phyloP scores from a whole-genome alignment of 2,329 filamentous ascomycete species.

The Cladorrhinum sp. region DNA sequence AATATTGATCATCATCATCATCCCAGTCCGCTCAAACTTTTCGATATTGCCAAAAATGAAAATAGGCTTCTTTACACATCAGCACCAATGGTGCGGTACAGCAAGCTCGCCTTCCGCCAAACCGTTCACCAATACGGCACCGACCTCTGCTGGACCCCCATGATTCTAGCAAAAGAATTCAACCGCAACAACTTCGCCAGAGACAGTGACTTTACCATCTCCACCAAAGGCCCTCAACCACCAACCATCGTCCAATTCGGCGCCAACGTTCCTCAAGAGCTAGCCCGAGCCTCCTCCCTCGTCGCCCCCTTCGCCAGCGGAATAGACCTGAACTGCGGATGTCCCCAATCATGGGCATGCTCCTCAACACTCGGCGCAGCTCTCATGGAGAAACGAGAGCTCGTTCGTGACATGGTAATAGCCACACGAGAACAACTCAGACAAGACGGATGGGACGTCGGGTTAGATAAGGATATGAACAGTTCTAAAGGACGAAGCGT shows the following conservation, averaged over 20 bases:
- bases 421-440: constrained; percentile 52
- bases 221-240: constrained; percentile 49
- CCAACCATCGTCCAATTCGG: constrained; percentile 68
- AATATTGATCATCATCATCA: background rate
- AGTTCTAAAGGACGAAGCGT: constrained; percentile 53
- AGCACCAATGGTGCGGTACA: constrained; percentile 67
- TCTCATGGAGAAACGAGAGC: constrained; percentile 62
- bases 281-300: constrained; percentile 60
- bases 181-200: constrained; percentile 59
- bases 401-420: constrained; percentile 64
- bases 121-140: constrained; percentile 62
- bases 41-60: constrained; percentile 51
- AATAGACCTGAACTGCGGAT: constrained; percentile 70
- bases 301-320: constrained; percentile 61
- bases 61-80: constrained; percentile 55
- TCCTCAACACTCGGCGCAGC: constrained; percentile 65
- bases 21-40: constrained; percentile 58
- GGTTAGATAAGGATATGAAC: constrained; percentile 40
- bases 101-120: constrained; percentile 67
- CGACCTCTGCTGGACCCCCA: constrained; percentile 68
- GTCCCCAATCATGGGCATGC: constrained; percentile 70
- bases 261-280: constrained; percentile 57
- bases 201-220: constrained; percentile 63
- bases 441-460: constrained; percentile 52
- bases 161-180: constrained; percentile 69